A percentile compares a stretch with the other conserved stretches of the same genome.
These are phyloP conservation scores for Galerina sulciceps DNA, from an alignment of 768 basidiomycete genomes.

Conservation along the genomic window DNA sequence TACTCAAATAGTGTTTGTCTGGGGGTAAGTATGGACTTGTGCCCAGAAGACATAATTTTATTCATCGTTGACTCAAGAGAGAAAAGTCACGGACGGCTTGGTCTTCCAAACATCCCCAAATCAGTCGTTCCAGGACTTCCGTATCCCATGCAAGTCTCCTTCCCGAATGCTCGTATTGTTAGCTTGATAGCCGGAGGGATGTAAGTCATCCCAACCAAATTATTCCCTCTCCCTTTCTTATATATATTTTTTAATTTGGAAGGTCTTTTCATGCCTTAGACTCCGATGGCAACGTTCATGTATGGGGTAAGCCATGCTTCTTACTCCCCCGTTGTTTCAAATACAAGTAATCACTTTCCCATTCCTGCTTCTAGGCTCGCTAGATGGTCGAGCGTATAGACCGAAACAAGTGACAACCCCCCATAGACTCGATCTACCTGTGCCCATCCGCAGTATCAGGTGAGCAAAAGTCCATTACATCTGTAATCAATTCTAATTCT, in stretches of 20 bases:
- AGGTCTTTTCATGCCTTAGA: slow-evolving; percentile 92
- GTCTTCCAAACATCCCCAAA: slow-evolving; percentile 42
- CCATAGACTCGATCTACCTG: slow-evolving; percentile 60
- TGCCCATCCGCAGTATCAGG: slow-evolving; percentile 69
- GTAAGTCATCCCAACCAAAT: slow-evolving; percentile 43
- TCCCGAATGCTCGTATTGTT: slow-evolving; percentile 69
- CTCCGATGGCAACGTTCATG: slow-evolving; percentile 69
- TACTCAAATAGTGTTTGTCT: slow-evolving; percentile 46
- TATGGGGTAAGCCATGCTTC: slow-evolving; percentile 74
- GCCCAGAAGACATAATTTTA: neutral
- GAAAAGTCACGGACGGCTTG: slow-evolving; percentile 65
- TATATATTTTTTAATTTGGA: neutral
- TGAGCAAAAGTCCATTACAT: slow-evolving; percentile 27
- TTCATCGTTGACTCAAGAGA: slow-evolving; percentile 45
- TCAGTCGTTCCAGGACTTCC: slow-evolving; percentile 48
- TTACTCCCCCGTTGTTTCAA: neutral
- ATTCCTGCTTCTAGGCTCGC: too few species aligned
- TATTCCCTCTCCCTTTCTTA: neutral
- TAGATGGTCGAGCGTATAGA: too few species aligned
- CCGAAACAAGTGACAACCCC: slow-evolving; percentile 55
- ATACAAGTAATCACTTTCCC: too few species aligned
- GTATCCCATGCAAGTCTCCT: slow-evolving; percentile 63
- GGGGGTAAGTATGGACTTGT: slow-evolving; percentile 43
- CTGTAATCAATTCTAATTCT: slow-evolving; percentile 1
- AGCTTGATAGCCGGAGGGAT: slow-evolving; percentile 82